Conservation (phyloP, 1,284 basidiomycete genomes). For the Sanghuangporus baumii region DNA sequence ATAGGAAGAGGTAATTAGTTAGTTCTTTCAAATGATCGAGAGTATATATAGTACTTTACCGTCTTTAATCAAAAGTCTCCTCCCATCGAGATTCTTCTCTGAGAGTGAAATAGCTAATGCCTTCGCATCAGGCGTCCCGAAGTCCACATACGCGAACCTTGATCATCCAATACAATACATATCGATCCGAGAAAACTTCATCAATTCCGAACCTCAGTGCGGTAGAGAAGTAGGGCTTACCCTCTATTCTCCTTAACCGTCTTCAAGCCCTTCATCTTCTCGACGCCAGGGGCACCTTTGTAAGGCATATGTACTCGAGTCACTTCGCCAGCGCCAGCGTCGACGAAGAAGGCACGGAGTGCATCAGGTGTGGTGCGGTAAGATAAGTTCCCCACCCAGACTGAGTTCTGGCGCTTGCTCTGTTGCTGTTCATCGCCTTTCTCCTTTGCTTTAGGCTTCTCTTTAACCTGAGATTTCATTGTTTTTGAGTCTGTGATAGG, state of each 20-base stretch:
- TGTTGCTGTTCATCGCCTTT: slow-evolving; percentile 17
- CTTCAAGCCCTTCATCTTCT: slow-evolving; percentile 27
- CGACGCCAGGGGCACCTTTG: slow-evolving; percentile 35
- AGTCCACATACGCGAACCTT: slow-evolving; percentile 97
- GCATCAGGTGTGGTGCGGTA: slow-evolving; percentile 82
- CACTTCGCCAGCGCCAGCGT: slow-evolving; percentile 51
- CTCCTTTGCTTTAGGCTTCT: slow-evolving; percentile 1
- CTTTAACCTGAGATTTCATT: slow-evolving; percentile 1
- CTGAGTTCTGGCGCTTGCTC: slow-evolving; percentile 66
- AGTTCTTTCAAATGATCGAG: slow-evolving; percentile 16
- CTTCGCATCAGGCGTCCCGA: slow-evolving; percentile 74
- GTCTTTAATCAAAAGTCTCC: slow-evolving; percentile 90
- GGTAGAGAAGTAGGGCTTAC: slow-evolving; percentile 35
- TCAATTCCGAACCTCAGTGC: not conserved
- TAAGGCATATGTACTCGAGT: slow-evolving; percentile 73
- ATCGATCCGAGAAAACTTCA: not conserved
- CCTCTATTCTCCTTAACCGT: slow-evolving; percentile 56
- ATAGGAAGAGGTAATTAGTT: slow-evolving; percentile 7
- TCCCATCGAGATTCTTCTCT: slow-evolving; percentile 79
- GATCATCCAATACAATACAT: not conserved
- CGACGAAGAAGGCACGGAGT: slow-evolving; percentile 68
- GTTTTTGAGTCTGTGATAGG: not conserved
- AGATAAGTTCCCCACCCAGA: slow-evolving; percentile 95
- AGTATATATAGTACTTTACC: slow-evolving; percentile 40
- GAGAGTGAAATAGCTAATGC: slow-evolving; percentile 71